Conservation (phyloP, 345 rosid species). For the Nasturtium officinale region DNA sequence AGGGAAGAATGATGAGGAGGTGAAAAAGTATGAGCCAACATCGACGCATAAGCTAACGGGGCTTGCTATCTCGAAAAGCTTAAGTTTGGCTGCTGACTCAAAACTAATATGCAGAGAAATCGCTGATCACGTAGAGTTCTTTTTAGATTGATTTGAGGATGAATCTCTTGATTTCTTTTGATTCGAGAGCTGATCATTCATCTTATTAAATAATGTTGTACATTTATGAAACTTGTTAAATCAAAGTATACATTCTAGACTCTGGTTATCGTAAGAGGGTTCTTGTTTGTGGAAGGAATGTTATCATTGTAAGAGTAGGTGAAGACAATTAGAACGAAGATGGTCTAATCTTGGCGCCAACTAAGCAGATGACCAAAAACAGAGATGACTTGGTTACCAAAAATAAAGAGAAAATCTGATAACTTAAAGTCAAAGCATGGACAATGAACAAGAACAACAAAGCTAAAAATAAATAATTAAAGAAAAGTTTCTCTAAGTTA, state of each 20-base stretch:
- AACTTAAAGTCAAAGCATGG: conserved; percentile 15
- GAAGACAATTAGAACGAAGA: conserved; percentile 9
- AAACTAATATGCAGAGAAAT: conserved; percentile 77
- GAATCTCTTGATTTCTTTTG: conserved; percentile 23
- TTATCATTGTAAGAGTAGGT: conserved; percentile 16
- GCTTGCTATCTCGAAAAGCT: conserved; percentile 66
- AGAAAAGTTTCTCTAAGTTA: conserved; percentile 3
- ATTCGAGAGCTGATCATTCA: conserved; percentile 13
- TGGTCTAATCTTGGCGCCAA: conserved; percentile 12
- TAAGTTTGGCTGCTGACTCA: conserved; percentile 60
- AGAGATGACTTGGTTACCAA: conserved; percentile 34
- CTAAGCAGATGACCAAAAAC: conserved; percentile 12
- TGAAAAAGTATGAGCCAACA: conserved; percentile 56
- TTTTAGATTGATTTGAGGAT: conserved; percentile 53
- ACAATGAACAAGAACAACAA: conserved; percentile 6
- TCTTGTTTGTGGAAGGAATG: background rate
- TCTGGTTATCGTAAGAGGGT: background rate
- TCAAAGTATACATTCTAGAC: background rate
- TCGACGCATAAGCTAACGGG: conserved; percentile 72
- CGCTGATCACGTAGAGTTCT: conserved; percentile 79
- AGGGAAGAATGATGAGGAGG: conserved; percentile 54
- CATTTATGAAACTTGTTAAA: conserved; percentile 10
- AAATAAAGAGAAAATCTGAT: background rate
- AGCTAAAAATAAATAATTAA: conserved; percentile 7
- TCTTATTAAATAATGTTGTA: conserved; percentile 9